These are phyloP conservation scores for Amaranthus cruentus DNA, from an alignment of 148 eudicot genomes.

Conservation along the genomic window DNA sequence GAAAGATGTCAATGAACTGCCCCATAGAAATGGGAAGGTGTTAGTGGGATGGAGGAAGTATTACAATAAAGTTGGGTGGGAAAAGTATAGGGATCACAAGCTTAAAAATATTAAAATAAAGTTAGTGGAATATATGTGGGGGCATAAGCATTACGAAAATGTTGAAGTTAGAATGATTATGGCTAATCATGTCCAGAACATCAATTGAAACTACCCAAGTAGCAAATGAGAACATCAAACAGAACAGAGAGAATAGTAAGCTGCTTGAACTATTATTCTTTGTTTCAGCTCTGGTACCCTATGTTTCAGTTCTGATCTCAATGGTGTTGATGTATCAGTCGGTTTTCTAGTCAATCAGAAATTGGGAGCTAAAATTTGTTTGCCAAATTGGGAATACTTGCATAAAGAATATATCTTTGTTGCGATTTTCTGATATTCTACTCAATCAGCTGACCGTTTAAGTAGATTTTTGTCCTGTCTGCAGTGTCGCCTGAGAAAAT, in stretches of 20 bases:
- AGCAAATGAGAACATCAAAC: too few relatives aligned
- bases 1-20: too few relatives aligned
- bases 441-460: constrained; percentile 59
- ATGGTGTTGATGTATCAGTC: not conserved
- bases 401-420: not conserved
- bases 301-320: not conserved
- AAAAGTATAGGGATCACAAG: too few relatives aligned
- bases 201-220: too few relatives aligned
- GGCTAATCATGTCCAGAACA: too few relatives aligned
- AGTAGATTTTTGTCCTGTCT: constrained; percentile 95
- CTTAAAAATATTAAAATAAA: too few relatives aligned
- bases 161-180: too few relatives aligned
- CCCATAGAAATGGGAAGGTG: too few relatives aligned
- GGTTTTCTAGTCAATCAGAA: not conserved
- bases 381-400: not conserved
- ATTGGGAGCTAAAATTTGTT: not conserved
- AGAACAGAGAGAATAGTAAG: not conserved
- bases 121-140: too few relatives aligned
- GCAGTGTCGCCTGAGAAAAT: constrained; percentile 99
- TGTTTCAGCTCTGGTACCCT: not conserved
- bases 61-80: too few relatives aligned
- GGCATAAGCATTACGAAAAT: too few relatives aligned
- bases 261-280: not conserved
- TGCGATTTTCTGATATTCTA: constrained; percentile 8
- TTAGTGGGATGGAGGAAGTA: too few relatives aligned